These are phyloP conservation scores for Ceratobasidium sp. DNA, from an alignment of 1,284 basidiomycete species.

Conservation along the genomic window DNA sequence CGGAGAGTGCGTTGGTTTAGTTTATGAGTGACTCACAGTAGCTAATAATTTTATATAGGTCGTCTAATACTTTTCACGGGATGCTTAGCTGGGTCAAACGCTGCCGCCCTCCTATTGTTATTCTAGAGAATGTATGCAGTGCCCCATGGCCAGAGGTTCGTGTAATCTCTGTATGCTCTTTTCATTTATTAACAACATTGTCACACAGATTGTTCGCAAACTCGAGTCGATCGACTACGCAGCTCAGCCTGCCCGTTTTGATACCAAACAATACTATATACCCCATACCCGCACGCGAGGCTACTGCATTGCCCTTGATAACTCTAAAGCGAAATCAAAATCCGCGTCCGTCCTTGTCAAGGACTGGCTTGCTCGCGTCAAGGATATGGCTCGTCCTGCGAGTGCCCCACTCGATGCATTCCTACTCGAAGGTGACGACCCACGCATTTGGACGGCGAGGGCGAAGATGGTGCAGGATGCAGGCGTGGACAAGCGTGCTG, in stretches of 20 bases:
- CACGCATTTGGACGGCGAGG: constrained; percentile 88
- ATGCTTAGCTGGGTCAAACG: constrained; percentile 94
- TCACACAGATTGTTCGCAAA: constrained; percentile 57
- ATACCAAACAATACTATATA: constrained; percentile 95
- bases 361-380: constrained; percentile 78
- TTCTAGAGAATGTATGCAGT: constrained; percentile 93
- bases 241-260: constrained; percentile 79
- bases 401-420: constrained; percentile 93
- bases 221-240: constrained; percentile 72
- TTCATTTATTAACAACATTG: constrained; percentile 71
- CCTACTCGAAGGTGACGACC: constrained; percentile 89
- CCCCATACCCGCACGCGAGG: constrained; percentile 93
- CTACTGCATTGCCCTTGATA: constrained; percentile 84
- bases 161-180: neutral
- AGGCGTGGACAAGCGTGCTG: constrained; percentile 71
- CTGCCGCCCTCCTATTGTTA: constrained; percentile 89
- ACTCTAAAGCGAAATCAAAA: constrained; percentile 36
- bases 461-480: constrained; percentile 83
- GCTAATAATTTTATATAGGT: constrained; percentile 15
- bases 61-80: constrained; percentile 78
- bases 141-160: constrained; percentile 87
- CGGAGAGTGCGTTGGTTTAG: constrained; percentile 80
- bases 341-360: constrained; percentile 69
- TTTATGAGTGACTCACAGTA: too few relatives aligned
- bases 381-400: constrained; percentile 81